Conservation (phyloP, 441 rosid species). For the Melastoma candidum region DNA sequence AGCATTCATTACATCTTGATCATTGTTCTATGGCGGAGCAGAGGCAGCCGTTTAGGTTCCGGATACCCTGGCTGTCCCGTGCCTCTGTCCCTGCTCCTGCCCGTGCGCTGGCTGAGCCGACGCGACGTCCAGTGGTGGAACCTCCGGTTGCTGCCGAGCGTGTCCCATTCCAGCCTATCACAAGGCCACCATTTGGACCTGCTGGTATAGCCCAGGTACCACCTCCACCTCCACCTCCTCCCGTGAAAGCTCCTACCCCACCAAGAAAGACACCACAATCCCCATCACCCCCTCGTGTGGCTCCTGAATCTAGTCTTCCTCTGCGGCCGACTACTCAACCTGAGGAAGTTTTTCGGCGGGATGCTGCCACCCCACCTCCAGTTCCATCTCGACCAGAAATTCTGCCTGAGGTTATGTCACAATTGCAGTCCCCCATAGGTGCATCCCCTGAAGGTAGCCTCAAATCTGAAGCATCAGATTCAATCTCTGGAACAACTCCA, state of each 20-base stretch:
- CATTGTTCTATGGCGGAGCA: constrained; percentile 29
- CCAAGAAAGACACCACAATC: constrained; percentile 11
- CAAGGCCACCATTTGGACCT: constrained; percentile 32
- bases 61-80: constrained; percentile 51
- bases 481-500: no score
- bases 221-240: constrained; percentile 4
- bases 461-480: no score
- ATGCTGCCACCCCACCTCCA: not conserved
- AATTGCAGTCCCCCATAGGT: no score
- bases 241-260: constrained; percentile 7
- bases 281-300: constrained; percentile 15
- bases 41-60: constrained; percentile 43
- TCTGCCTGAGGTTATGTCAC: no score
- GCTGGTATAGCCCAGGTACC: constrained; percentile 23
- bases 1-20: not conserved
- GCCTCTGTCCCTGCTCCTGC: constrained; percentile 11
- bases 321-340: constrained; percentile 22
- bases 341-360: constrained; percentile 5
- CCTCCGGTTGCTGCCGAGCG: constrained; percentile 29
- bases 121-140: constrained; percentile 15
- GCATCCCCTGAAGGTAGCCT: no score
- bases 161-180: constrained; percentile 17
- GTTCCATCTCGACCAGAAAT: no score
- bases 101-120: constrained; percentile 20
- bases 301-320: constrained; percentile 10